phyloP scores from a whole-genome alignment of 2,329 filamentous ascomycete genomes.

The Ambrosiella beaveri region DNA sequence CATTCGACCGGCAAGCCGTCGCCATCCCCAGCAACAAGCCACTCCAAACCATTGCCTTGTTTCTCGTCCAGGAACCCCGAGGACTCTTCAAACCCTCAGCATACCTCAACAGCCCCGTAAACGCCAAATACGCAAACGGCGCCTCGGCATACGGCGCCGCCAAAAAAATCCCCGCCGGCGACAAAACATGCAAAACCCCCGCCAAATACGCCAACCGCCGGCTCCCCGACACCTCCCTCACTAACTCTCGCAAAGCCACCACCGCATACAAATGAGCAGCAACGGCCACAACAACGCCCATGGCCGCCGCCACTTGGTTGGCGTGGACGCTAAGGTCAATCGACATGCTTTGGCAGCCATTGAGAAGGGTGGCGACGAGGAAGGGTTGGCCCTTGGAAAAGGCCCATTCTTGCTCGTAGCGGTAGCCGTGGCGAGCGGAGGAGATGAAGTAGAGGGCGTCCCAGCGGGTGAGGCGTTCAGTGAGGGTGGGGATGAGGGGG shows the following conservation, averaged over 20 bases:
- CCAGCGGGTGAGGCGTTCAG: conserved; percentile 53
- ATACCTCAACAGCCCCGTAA: conserved; percentile 56
- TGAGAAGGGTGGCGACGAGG: conserved; percentile 7
- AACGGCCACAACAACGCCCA: conserved; percentile 53
- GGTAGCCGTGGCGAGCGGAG: conserved; percentile 42
- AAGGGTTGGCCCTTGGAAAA: conserved; percentile 41
- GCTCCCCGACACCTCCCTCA: conserved; percentile 47
- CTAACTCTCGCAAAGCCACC: conserved; percentile 56
- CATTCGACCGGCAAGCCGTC: conserved; percentile 67
- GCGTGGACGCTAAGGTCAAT: conserved; percentile 10
- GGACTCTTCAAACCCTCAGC: conserved; percentile 29
- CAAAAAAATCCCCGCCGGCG: conserved; percentile 77
- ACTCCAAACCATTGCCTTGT: conserved; percentile 36
- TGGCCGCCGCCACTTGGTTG: conserved; percentile 21
- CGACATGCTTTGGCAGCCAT: conserved; percentile 7
- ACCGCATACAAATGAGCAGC: conserved; percentile 61
- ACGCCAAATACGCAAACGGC: conserved; percentile 59
- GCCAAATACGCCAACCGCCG: conserved; percentile 25
- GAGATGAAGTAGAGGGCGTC: conserved; percentile 64
- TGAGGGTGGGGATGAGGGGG: conserved; percentile 19
- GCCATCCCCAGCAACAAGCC: conserved; percentile 56
- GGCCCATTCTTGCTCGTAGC: conserved; percentile 75
- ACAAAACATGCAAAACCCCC: conserved; percentile 61
- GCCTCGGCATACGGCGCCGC: conserved; percentile 75
- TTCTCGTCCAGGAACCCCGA: conserved; percentile 15